Conservation (phyloP, 164 flowering plant genomes). For the grape (Vitis vinifera) region ASM3070453v1 NC_081820.1:20735001-20735500, state of each 20-base stretch:
- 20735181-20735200: slow-evolving; percentile 20
- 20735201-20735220: slow-evolving; percentile 18
- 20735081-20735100: not conserved
- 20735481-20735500: slow-evolving; percentile 8
- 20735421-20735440: slow-evolving; percentile 15
- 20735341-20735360: not conserved
- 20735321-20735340: not conserved
- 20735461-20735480: not conserved
- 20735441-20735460: slow-evolving; percentile 14
- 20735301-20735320: slow-evolving; percentile 12
- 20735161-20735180: slow-evolving; percentile 17
- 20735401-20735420: not conserved
- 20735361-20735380: not conserved
- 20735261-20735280: slow-evolving; percentile 26
- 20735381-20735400: slow-evolving; percentile 1
- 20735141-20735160: slow-evolving; percentile 15
- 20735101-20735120: not conserved
- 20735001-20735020: too few relatives aligned
- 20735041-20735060: too few relatives aligned
- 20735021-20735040: too few relatives aligned
- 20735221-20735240: not conserved
- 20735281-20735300: not conserved
- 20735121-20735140: not conserved
- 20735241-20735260: slow-evolving; percentile 15
- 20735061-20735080: not conserved